phyloP scores from a whole-genome alignment of 2,329 filamentous ascomycete species.

The Apiospora sp. region DNA sequence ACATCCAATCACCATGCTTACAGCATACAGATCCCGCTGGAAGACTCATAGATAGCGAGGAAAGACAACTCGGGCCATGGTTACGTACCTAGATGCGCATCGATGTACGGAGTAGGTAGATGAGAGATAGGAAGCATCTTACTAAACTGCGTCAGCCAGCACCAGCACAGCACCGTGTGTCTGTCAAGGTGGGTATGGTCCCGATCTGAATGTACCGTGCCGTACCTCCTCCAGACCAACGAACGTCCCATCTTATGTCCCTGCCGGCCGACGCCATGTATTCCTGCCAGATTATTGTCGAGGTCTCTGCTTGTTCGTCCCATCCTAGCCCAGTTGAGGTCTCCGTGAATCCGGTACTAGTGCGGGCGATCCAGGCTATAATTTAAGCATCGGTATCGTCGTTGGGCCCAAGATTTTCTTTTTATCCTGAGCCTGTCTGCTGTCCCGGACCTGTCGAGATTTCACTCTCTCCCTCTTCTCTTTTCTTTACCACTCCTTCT shows the following conservation, averaged over 20 bases:
- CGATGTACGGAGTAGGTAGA: not conserved
- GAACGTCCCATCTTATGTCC: not conserved
- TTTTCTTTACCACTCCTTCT: not conserved
- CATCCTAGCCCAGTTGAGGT: constrained; percentile 18
- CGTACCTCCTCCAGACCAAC: not conserved
- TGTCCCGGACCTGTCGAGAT: not conserved
- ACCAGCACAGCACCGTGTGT: constrained; percentile 18
- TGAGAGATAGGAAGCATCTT: constrained; percentile 9
- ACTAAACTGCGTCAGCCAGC: constrained; percentile 17
- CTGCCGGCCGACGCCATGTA: not conserved
- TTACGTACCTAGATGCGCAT: not conserved
- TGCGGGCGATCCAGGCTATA: constrained; percentile 12
- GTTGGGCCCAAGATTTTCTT: constrained; percentile 14
- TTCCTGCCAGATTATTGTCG: constrained; percentile 1
- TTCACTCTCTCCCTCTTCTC: not conserved
- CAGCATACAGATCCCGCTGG: not conserved
- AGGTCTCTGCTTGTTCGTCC: constrained; percentile 11
- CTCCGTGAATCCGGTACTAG: constrained; percentile 20
- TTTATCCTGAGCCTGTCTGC: constrained; percentile 17
- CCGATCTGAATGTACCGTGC: not conserved
- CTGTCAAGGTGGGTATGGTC: constrained; percentile 6
- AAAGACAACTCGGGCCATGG: not conserved
- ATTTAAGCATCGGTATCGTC: constrained; percentile 17
- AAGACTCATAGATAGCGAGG: not conserved
- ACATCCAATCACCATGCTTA: not conserved